phyloP scores from a whole-genome alignment of 2,329 filamentous ascomycete species.

The Aspergillus fumigatiaffinis region DNA sequence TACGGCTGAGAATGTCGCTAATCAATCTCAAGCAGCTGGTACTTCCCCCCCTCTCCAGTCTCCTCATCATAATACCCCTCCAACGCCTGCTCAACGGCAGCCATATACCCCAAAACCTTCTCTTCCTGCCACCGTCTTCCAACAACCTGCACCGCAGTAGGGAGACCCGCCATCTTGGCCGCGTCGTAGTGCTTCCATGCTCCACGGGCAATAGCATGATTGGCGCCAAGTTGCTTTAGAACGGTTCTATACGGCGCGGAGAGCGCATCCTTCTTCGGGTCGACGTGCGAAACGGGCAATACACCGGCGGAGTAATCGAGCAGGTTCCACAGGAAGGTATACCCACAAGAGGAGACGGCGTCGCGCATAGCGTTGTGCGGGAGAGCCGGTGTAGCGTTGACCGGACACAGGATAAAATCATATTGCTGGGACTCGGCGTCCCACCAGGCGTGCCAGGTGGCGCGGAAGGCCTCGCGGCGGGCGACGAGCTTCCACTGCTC shows the following conservation, averaged over 20 bases:
- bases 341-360: slow-evolving; percentile 80
- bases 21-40: slow-evolving; percentile 36
- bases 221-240: slow-evolving; percentile 36
- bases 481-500: slow-evolving; percentile 81
- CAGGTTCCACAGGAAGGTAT: slow-evolving; percentile 92
- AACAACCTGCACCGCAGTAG: slow-evolving; percentile 80
- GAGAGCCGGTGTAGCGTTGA: slow-evolving; percentile 84
- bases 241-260: slow-evolving; percentile 44
- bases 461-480: slow-evolving; percentile 72
- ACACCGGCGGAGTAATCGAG: slow-evolving; percentile 84
- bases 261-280: slow-evolving; percentile 65
- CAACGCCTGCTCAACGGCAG: slow-evolving; percentile 70
- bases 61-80: slow-evolving; percentile 42
- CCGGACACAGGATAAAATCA: slow-evolving; percentile 79
- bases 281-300: slow-evolving; percentile 80
- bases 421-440: slow-evolving; percentile 62
- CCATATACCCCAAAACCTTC: slow-evolving; percentile 79
- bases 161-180: slow-evolving; percentile 76
- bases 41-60: slow-evolving; percentile 32
- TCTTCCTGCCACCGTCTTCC: slow-evolving; percentile 79
- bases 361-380: slow-evolving; percentile 84
- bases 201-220: slow-evolving; percentile 76
- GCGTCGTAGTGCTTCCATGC: slow-evolving; percentile 86
- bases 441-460: slow-evolving; percentile 83
- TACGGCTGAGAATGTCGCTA: slow-evolving; percentile 14